A percentile compares a stretch with the other conserved stretches of the same genome.
phyloP scores from a whole-genome alignment of 768 basidiomycete genomes.

The Pisolithus marmoratus region DNA sequence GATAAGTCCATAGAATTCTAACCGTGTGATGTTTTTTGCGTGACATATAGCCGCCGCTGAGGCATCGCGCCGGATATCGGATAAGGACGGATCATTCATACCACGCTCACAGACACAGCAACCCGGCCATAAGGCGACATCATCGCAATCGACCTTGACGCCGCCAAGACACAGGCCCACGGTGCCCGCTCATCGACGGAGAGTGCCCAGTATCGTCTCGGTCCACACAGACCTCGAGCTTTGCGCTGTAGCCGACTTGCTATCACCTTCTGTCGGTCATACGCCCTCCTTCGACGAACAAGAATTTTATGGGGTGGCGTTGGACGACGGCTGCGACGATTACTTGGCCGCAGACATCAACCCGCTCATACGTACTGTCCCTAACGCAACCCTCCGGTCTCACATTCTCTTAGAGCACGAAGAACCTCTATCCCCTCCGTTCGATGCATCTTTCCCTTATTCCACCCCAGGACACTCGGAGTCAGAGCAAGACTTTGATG shows the following conservation, averaged over 20 bases:
- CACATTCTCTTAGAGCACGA: conserved; percentile 28
- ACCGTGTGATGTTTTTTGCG: conserved; percentile 10
- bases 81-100: conserved; percentile 1
- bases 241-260: conserved; percentile 43
- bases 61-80: conserved; percentile 11
- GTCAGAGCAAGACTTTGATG: conserved; percentile 32
- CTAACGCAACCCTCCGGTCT: conserved; percentile 9
- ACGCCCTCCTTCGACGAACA: conserved; percentile 17
- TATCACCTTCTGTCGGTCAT: conserved; percentile 32
- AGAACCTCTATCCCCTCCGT: conserved; percentile 24
- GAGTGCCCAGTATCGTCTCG: conserved; percentile 40
- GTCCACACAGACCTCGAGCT: conserved; percentile 45
- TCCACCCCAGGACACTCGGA: conserved; percentile 23
- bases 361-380: not conserved
- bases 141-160: conserved; percentile 21
- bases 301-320: conserved; percentile 12
- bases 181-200: conserved; percentile 21
- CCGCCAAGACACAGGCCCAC: conserved; percentile 12
- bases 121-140: conserved; percentile 18
- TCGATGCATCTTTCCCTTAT: conserved; percentile 12
- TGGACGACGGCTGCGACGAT: conserved; percentile 26
- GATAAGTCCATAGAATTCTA: conserved; percentile 21
- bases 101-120: conserved; percentile 11
- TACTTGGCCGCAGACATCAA: conserved; percentile 24
- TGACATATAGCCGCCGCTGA: conserved; percentile 19